Evolutionary conservation across 176 grass and related monocot genomes (phyloP).

Genomic region (Eleusine indica): DNA sequence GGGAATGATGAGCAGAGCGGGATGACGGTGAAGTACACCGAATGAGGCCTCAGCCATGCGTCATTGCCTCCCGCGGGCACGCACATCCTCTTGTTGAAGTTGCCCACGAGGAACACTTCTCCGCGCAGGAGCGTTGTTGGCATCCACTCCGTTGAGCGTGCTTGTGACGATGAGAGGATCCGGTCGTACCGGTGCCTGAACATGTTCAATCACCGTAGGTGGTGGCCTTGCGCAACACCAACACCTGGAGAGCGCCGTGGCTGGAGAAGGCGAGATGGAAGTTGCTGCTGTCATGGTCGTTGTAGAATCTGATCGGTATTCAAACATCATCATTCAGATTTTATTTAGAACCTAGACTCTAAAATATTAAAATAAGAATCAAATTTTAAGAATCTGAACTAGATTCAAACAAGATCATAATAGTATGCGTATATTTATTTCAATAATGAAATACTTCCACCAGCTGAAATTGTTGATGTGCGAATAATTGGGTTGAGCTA

Average conservation of each 20-base stretch:
- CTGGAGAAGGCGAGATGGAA: constrained; percentile 25
- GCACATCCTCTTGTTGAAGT: constrained; percentile 1
- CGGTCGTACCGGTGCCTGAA: no score
- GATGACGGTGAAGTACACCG: constrained; percentile 15
- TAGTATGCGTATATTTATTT: no score
- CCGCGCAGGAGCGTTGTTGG: not conserved
- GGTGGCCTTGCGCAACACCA: not conserved
- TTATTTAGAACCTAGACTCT: no score
- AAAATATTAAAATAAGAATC: no score
- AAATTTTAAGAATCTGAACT: no score
- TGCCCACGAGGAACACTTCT: not conserved
- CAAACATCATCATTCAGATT: no score
- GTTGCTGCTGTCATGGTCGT: not conserved
- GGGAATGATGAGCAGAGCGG: not conserved
- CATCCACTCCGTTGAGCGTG: not conserved
- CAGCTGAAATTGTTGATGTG: no score
- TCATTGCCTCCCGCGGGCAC: not conserved
- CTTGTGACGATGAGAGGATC: not conserved
- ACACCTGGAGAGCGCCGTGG: constrained; percentile 1
- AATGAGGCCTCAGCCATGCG: constrained; percentile 23
- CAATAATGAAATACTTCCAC: no score
- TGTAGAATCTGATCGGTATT: no score
- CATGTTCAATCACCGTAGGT: no score
- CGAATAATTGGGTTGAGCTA: no score
- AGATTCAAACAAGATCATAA: no score